Base-by-base conservation (phyloP, 306 rosid genomes). In the Styphnolobium japonicum region DNA sequence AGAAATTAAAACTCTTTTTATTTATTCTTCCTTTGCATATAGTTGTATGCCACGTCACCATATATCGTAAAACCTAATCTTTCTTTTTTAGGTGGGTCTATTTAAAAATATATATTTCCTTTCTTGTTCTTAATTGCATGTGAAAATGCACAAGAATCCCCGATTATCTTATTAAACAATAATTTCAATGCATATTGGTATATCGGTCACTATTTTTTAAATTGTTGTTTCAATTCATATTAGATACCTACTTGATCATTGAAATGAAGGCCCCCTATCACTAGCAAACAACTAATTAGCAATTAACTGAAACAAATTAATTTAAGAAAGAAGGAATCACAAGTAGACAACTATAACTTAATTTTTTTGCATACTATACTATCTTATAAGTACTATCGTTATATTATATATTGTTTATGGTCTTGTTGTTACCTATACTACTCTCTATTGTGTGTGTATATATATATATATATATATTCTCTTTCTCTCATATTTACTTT, bases 101-200 rank as follows among this genome's bases (percentile, higher is more conserved):
- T 77, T 65, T 65, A 69, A 58, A 19, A 69, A 16, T 69, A 21
- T 69, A 21, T 79, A 57, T 45, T 58, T 61, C 71, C 21, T 57
- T 67, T 73, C 67, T 58, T 18, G n/a, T 15, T 34, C 76, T 60
- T 64, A 7, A 15, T 46, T 75, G 63, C 87, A 68, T 75, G 78
- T 61, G 65, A 58, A 25, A 19, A 27, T 45, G 81, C 55, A 23
- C 58, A 1, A 79, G 46, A 73, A 36, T 46, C 43, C 61, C 70
- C 7, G 0, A 31, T 71, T 71, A 25, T 56, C 52, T 71, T 10
- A 64, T 27, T 40, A 2, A 45, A 18, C 61, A 39, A 64, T 64
- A 11, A 53, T 40, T 46, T 67, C 36, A 39, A 14, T 75, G 62
- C 77, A 34, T 22, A 33, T 36, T 25, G 9, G 49, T 53, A 10